A percentile compares a stretch with the other conserved stretches of the same genome.
These are phyloP conservation scores for Chalciporus chontae DNA, from an alignment of 768 basidiomycete genomes.

Conservation along the genomic window DNA sequence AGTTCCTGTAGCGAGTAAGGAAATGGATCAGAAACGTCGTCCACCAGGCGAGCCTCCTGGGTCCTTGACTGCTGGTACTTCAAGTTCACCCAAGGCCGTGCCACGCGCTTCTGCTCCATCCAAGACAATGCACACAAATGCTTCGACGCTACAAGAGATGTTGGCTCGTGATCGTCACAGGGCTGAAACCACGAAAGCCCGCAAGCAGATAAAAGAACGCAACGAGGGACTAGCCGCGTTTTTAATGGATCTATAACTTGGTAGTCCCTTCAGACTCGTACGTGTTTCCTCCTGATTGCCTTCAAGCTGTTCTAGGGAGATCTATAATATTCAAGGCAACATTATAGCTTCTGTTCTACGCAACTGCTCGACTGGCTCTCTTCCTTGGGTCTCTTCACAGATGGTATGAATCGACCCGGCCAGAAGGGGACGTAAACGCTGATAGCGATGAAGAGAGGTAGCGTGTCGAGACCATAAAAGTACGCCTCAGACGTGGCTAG, in stretches of 20 bases:
- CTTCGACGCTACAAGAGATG: slow-evolving; percentile 57
- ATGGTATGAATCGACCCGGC: slow-evolving; percentile 56
- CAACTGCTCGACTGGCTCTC: neutral
- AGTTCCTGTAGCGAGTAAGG: neutral
- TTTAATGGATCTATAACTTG: slow-evolving; percentile 21
- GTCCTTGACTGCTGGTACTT: neutral
- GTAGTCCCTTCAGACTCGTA: neutral
- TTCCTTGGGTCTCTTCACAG: slow-evolving; percentile 27
- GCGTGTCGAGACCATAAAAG: slow-evolving; percentile 67
- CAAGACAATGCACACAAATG: slow-evolving; percentile 35
- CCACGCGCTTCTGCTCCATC: slow-evolving; percentile 11
- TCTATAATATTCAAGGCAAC: neutral
- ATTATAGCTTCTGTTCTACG: neutral
- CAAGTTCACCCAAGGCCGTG: slow-evolving; percentile 2
- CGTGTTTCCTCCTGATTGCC: neutral
- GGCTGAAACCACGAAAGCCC: slow-evolving; percentile 28
- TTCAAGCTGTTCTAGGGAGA: neutral
- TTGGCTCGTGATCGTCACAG: slow-evolving; percentile 56
- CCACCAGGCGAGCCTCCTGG: neutral
- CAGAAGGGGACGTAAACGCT: slow-evolving; percentile 56
- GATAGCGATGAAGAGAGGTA: slow-evolving; percentile 63
- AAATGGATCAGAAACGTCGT: neutral
- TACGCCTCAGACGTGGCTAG: slow-evolving; percentile 55
- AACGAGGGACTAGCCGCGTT: slow-evolving; percentile 52
- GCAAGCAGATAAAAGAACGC: slow-evolving; percentile 20